Conservation (phyloP, 1,284 basidiomycete species). For the Puccinia horiana region DNA sequence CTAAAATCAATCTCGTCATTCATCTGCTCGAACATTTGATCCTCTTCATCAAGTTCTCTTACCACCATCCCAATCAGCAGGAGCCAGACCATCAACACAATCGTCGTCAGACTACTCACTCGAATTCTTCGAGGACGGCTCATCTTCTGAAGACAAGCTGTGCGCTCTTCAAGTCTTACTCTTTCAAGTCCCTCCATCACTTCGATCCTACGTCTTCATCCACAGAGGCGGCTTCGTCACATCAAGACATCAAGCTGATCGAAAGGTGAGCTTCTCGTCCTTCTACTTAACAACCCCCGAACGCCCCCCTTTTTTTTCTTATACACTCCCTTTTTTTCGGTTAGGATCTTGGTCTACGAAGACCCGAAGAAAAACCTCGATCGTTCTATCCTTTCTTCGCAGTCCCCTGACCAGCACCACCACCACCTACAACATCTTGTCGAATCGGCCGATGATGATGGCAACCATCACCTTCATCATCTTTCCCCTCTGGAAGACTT, state of each 20-base stretch:
- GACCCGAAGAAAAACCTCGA: not conserved
- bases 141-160: constrained; percentile 5
- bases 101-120: not conserved
- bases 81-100: not conserved
- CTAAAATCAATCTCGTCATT: constrained; percentile 7
- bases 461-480: too few relatives aligned
- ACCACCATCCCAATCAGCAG: not conserved
- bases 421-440: not conserved
- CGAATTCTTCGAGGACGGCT: too few relatives aligned
- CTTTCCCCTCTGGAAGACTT: too few relatives aligned
- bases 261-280: not conserved
- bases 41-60: not conserved
- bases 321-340: not conserved
- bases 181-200: not conserved
- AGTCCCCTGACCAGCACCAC: not conserved
- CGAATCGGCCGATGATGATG: too few relatives aligned
- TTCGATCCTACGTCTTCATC: too few relatives aligned
- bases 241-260: not conserved
- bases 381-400: not conserved
- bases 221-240: not conserved
- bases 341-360: constrained; percentile 1
- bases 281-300: not conserved
- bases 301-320: not conserved
- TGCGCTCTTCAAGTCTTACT: not conserved
- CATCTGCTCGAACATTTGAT: constrained; percentile 30